phyloP scores from a whole-genome alignment of 306 rosid species.

The Casuarina cunninghamiana region DNA sequence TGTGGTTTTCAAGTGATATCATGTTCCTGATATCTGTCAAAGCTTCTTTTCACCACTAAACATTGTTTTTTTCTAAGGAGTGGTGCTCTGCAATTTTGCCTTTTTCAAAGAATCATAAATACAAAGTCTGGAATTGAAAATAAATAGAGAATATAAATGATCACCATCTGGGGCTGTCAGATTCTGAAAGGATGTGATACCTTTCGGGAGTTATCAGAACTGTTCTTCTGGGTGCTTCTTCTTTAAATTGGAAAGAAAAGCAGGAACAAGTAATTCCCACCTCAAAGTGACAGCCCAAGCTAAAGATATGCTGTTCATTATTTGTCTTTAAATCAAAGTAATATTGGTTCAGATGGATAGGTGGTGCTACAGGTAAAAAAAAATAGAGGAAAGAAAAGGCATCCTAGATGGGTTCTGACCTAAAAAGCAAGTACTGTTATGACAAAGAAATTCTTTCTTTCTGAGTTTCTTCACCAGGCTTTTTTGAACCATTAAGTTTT shows the following conservation, averaged over 20 bases:
- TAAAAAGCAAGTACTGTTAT: slow-evolving; percentile 36
- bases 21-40: slow-evolving; percentile 24
- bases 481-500: slow-evolving; percentile 37
- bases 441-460: slow-evolving; percentile 50
- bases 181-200: slow-evolving; percentile 19
- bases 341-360: slow-evolving; percentile 36
- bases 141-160: slow-evolving; percentile 3
- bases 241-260: not conserved
- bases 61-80: slow-evolving; percentile 10
- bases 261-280: not conserved
- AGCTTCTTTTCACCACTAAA: not conserved
- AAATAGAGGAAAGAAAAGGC: not conserved
- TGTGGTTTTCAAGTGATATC: slow-evolving; percentile 33
- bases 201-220: not conserved
- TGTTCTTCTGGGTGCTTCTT: not conserved
- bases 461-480: slow-evolving; percentile 29
- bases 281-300: slow-evolving; percentile 44
- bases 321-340: slow-evolving; percentile 64
- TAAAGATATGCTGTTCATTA: slow-evolving; percentile 47
- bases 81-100: slow-evolving; percentile 16
- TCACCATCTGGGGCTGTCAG: not conserved
- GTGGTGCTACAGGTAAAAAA: slow-evolving; percentile 43
- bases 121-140: slow-evolving; percentile 2
- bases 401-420: slow-evolving; percentile 35
- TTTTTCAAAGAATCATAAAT: not conserved